Percentiles rank a stretch among this genome's conserved stretches.
Conservation (phyloP, 257 asterid species). For the Nicotiana otophora region DNA sequence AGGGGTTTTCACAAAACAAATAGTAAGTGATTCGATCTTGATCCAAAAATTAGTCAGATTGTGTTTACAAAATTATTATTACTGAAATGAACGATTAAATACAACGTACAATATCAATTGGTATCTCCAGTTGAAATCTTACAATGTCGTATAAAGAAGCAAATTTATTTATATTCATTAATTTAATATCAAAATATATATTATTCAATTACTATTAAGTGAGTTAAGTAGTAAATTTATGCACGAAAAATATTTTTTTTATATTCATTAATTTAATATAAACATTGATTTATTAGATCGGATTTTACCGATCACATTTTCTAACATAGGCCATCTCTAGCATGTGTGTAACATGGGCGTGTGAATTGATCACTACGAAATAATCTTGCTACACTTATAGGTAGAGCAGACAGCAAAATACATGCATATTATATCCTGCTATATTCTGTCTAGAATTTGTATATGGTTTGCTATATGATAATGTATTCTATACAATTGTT, state of each 20-base stretch:
- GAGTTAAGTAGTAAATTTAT: too few species aligned
- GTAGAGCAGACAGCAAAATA: neutral
- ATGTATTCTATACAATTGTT: neutral
- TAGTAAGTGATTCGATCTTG: neutral
- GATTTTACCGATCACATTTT: too few species aligned
- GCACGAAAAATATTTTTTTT: too few species aligned
- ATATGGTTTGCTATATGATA: neutral
- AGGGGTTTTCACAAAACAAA: too few species aligned
- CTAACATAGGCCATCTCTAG: neutral
- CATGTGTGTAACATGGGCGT: neutral
- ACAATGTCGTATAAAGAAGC: too few species aligned
- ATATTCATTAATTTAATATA: too few species aligned
- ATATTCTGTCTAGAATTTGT: neutral
- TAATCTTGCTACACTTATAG: neutral
- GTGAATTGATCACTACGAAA: neutral
- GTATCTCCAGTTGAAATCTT: neutral
- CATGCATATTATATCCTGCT: neutral
- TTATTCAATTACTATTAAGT: too few species aligned
- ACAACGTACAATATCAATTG: neutral
- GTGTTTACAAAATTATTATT: neutral
- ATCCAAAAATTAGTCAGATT: neutral
- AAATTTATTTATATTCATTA: too few species aligned
- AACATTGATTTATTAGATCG: too few species aligned
- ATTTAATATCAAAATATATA: too few species aligned
- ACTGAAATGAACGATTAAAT: neutral